Evolutionary conservation across 75 land plant genomes (phyloP), one percentile per base, ranked within the genome.

Genomic region (Sequoiadendron giganteum): DNA sequence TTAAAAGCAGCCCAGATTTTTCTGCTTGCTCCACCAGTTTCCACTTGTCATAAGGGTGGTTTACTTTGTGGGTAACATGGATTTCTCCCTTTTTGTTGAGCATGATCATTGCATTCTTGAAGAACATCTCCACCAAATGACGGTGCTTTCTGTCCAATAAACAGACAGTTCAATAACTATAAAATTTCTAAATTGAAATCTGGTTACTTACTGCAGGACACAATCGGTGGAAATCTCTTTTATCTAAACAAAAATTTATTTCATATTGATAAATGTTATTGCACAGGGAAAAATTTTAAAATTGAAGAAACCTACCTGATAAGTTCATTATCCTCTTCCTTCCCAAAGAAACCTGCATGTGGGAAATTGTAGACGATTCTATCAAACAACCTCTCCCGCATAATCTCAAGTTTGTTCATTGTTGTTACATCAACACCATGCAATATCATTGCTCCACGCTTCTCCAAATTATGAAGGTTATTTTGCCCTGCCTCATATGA

Each of bases 351-450:
- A 11, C 94, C 94, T 18, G 90, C 94, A 86, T 93, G 94, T 9
- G 94, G 96, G 52, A 95, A 93, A 84, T 95, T 95, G 88, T 75
- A 95, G 73, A 93, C 88, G 47, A 95, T 88, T 45, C 90, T 86
- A 87, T 95, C 87, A 58, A 94, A 94, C 52, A 80, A 86, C 68
- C 65, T 85, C 1, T 86, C 78, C 25, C 52, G 82, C 56, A 91
- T 85, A 55, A 85, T 82, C 49, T 56, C 82, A 47, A 86, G 89
- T 8, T 61, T 18, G 16, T 72, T 86, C 94, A 93, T 93, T 54
- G 73, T 73, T 2, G 77, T 88, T 3, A 88, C 94, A 88, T 91
- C 91, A 19, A 93, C 81, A 56, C 90, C 91, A 81, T 88, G 85
- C 70, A 93, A 77, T 19, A 91, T 77, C 10, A 42, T 32, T 36